Conservation (phyloP, 2,329 filamentous ascomycete genomes). For the Talaromyces sp. region DNA sequence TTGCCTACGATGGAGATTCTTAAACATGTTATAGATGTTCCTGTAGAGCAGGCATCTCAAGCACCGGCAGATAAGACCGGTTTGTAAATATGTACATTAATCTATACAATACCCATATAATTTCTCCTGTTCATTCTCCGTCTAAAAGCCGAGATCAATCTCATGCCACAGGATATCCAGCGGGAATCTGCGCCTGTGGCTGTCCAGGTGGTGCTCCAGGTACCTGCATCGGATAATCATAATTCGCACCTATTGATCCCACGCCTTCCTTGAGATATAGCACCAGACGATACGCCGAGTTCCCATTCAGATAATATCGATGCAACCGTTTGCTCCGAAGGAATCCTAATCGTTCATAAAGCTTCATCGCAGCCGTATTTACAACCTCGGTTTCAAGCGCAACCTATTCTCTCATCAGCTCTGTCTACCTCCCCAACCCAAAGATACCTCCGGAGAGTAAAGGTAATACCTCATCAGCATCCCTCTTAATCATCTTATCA, state of each 20-base stretch:
- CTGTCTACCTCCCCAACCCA: no score
- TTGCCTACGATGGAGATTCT: slow-evolving; percentile 32
- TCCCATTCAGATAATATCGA: slow-evolving; percentile 94
- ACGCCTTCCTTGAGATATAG: slow-evolving; percentile 69
- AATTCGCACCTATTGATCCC: slow-evolving; percentile 42
- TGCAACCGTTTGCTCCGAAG: slow-evolving; percentile 88
- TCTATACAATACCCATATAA: slow-evolving; percentile 5
- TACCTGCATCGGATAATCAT: slow-evolving; percentile 30
- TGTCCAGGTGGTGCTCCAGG: not conserved
- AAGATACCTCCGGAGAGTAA: no score
- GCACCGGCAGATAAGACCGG: not conserved
- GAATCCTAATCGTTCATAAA: slow-evolving; percentile 93
- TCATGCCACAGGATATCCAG: not conserved
- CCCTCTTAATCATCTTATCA: slow-evolving; percentile 78
- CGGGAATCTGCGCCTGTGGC: not conserved
- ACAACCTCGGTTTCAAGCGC: slow-evolving; percentile 95
- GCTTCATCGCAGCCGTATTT: slow-evolving; percentile 81
- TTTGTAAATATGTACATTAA: slow-evolving; percentile 13
- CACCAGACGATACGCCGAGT: slow-evolving; percentile 85
- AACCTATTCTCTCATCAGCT: slow-evolving; percentile 49
- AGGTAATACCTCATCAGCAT: slow-evolving; percentile 71
- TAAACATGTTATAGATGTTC: slow-evolving; percentile 36
- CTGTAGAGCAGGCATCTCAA: slow-evolving; percentile 21
- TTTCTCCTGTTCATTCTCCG: not conserved
- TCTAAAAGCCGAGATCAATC: no score